These are phyloP conservation scores for Xylaria multiplex DNA, from an alignment of 2,329 filamentous ascomycete genomes.

Conservation along the genomic window DNA sequence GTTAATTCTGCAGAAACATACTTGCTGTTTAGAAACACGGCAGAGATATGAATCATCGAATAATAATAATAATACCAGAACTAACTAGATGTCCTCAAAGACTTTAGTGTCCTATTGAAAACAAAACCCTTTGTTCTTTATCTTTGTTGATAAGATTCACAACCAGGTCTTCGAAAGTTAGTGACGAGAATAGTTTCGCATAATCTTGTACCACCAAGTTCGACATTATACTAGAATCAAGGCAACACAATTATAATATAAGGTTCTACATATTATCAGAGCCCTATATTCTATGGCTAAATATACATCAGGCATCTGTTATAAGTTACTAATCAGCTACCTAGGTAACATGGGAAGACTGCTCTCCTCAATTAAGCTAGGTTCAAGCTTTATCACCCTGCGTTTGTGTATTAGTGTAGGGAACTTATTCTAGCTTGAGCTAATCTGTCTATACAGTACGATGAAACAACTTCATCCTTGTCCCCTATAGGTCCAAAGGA, in stretches of 20 bases:
- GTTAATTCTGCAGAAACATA: conserved; percentile 3
- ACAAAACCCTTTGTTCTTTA: conserved; percentile 3
- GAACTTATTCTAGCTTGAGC: neutral
- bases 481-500: conserved; percentile 1
- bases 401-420: neutral
- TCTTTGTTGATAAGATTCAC: neutral
- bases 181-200: neutral
- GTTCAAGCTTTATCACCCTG: neutral
- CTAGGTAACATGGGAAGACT: neutral
- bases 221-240: neutral
- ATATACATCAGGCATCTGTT: conserved; percentile 6
- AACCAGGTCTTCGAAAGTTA: neutral
- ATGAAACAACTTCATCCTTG: conserved; percentile 16
- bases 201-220: neutral
- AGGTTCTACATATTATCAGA: neutral
- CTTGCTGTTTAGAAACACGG: conserved; percentile 15
- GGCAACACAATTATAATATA: neutral
- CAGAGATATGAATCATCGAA: neutral
- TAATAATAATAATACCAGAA: neutral
- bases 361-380: neutral
- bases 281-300: conserved; percentile 13
- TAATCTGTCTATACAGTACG: conserved; percentile 6
- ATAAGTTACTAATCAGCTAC: conserved; percentile 4
- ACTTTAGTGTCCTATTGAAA: neutral
- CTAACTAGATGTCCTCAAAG: conserved; percentile 8